Percentiles rank a stretch among this genome's conserved stretches.
phyloP scores from a whole-genome alignment of 306 rosid genomes.

The Ochetophila trinervis region DNA sequence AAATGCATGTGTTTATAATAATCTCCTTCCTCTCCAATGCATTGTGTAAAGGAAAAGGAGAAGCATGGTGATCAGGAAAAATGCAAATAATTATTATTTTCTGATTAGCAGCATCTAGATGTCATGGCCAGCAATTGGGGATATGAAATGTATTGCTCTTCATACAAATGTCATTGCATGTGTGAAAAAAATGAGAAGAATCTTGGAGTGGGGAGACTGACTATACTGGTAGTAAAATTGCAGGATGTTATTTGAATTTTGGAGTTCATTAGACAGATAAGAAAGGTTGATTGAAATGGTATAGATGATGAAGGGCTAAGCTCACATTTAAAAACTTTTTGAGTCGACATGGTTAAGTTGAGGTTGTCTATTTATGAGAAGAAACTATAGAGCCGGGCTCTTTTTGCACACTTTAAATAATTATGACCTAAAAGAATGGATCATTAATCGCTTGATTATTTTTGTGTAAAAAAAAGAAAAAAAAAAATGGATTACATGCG shows the following conservation, averaged over 20 bases:
- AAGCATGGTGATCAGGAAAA: not conserved
- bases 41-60: not conserved
- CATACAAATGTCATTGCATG: not conserved
- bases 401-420: not conserved
- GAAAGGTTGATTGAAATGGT: not conserved
- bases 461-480: too few relatives aligned
- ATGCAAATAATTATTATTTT: not conserved
- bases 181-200: not conserved
- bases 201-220: not conserved
- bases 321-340: not conserved
- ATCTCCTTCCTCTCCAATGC: too few relatives aligned
- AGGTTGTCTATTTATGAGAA: not conserved
- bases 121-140: too few relatives aligned
- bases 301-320: not conserved
- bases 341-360: not conserved
- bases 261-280: too few relatives aligned
- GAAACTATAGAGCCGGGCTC: not conserved
- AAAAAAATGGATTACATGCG: constrained; percentile 1
- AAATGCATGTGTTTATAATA: too few relatives aligned
- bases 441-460: too few relatives aligned
- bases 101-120: not conserved
- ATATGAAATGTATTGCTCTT: not conserved
- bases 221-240: too few relatives aligned
- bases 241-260: too few relatives aligned
- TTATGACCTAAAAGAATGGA: too few relatives aligned